Base-by-base conservation (phyloP, 139 green algal genomes). In the Pseudopediastrum boryanum region DNA sequence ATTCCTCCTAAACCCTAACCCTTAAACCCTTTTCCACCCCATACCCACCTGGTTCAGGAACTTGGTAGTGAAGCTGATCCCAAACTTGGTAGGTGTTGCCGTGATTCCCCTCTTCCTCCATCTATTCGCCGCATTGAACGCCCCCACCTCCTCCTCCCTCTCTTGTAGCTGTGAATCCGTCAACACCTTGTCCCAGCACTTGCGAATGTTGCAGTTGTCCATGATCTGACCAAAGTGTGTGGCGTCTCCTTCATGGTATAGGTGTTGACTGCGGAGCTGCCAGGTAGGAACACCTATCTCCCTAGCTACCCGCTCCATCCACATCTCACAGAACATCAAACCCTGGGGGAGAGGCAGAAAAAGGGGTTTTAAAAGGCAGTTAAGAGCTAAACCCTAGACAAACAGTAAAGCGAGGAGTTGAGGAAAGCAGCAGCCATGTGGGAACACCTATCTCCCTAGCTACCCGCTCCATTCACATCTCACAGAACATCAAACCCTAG, bases 71-170 rank as follows among this genome's bases (percentile, higher is more conserved):
- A 98, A 98, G n/a, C 87, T 88, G 80, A 98, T 98, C 79, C 95
- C 96, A 85, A 98, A 99, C 88, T 98, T 98, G 78, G 95, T 99
- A 77, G 96, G 95, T 1, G 91, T 84, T 3, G 90, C 72, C 2
- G 94, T 89, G 13, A 99, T 62, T 44, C 96, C 96, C 12, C 95
- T 88, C 85, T 99, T 99, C 73, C 91, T 85, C 73, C 79, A 96
- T 38, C 84, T n/a, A n/a, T n/a, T n/a, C n/a, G n/a, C n/a, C n/a
- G n/a, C n/a, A n/a, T n/a, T n/a, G n/a, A n/a, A n/a, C n/a, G n/a
- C n/a, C n/a, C n/a, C n/a, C n/a, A n/a, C n/a, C n/a, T n/a, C n/a
- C n/a, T n/a, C n/a, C n/a, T n/a, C n/a, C n/a, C n/a, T n/a, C n/a
- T n/a, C n/a, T n/a, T n/a, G n/a, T n/a, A n/a, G n/a, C n/a, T n/a